Evolutionary conservation across 345 rosid species (phyloP), one percentile per base, ranked within the genome.

Genomic region (Murraya koenigii): DNA sequence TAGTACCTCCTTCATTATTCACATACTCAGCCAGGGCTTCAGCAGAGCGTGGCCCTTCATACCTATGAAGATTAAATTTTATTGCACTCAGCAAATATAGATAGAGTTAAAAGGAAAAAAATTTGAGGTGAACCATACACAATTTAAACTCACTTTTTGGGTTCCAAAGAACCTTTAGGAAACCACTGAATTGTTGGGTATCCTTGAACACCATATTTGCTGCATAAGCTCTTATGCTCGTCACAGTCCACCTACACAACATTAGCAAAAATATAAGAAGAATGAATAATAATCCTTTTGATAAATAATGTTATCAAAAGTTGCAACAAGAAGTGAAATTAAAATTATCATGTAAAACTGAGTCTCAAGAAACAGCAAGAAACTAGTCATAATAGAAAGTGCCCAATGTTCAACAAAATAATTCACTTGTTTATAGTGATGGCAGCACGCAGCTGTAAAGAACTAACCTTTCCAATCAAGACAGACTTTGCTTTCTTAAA

Each of bases 131-230:
- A 75, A 47, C 30, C 33, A 15, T 14, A 74, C 68, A 6, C 44
- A 41, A 75, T n/a, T n/a, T 33, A 63, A 39, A 71, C 92, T 89
- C 86, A 96, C 99, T 92, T 92, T 81, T 93, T 91, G 74, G 98
- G 93, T 71, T 97, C 98, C 80, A 91, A 84, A 61, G 97, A 90
- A 71, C 99, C 99, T 86, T 94, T 97, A 20, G 97, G 92, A 80
- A 97, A 94, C 99, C 99, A 97, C 32, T 94, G 90, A 75, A 97
- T 66, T 3, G 98, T 93, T n/a, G 99, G 99, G 80, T 94, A 97
- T 61, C 99, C 97, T 76, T 91, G 84, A 79, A 97, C 99, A 17
- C 97, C 98, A 72, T 88, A 93, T 82, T 94, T 97, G 86, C 92
- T 83, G 80, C 99, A 94, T 6, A 94, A 38, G 66, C 84, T 82